Percentiles rank a stretch among this genome's conserved stretches.
These are phyloP conservation scores for Botryobasidium botryosum DNA, from an alignment of 768 basidiomycete species.

Conservation along the genomic window DNA sequence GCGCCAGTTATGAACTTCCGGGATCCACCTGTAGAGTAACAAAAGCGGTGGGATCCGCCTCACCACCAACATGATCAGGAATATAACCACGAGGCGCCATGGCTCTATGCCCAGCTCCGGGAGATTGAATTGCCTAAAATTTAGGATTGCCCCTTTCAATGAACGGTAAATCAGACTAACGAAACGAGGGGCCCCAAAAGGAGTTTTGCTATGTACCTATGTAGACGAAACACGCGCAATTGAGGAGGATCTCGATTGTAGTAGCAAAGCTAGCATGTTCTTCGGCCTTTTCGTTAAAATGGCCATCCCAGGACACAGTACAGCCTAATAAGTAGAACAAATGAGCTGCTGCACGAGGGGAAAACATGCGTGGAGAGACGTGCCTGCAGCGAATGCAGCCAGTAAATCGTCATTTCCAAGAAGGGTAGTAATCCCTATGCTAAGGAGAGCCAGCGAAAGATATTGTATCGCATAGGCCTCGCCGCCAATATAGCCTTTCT, in stretches of 20 bases:
- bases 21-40: background rate
- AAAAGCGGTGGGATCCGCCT: constrained; percentile 1
- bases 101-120: background rate
- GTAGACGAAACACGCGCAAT: background rate
- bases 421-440: background rate
- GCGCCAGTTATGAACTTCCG: background rate
- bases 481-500: background rate
- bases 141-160: background rate
- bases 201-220: too few species aligned
- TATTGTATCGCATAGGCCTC: background rate
- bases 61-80: background rate
- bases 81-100: background rate
- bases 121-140: background rate
- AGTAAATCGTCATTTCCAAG: constrained; percentile 1
- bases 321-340: constrained; percentile 1
- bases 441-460: background rate
- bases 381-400: background rate
- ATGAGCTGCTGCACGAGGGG: too few species aligned
- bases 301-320: constrained; percentile 2
- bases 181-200: too few species aligned
- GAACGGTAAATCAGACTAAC: constrained; percentile 1
- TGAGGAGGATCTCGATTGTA: background rate
- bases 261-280: background rate
- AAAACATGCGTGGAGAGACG: background rate
- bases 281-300: constrained; percentile 2